Base-by-base conservation (phyloP, 2,329 filamentous ascomycete genomes). In the Arthrinium puccinioides region DNA sequence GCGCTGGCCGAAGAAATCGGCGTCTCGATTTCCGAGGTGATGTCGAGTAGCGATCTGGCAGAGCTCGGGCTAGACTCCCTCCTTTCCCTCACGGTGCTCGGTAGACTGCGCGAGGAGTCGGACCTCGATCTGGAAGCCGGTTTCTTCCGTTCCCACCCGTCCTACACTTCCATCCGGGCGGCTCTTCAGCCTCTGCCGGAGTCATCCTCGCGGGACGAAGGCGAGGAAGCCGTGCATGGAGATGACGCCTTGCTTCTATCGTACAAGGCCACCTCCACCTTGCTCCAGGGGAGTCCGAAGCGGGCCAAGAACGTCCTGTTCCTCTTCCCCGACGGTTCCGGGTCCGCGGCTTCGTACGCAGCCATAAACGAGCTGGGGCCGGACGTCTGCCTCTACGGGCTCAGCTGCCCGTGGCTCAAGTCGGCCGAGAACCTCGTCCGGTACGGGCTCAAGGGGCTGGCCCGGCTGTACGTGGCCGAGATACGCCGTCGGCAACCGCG, bases 401-500 rank as follows among this genome's bases (percentile, higher is more conserved):
- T 68, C 9, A 66, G 66, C 49, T 61, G 53, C 34, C 64, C 64
- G 5, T 67, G 51, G 46, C 50, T 63, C 48, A 56, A 51, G 24
- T 48, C 36, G 2, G 49, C 55, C 4, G 38, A 47, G 26, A 44
- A 51, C 19, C 44, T 54, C 27, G 47, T 69, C 13, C 51, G 57
- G 10, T 54, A 57, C 18, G n/a, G n/a, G n/a, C n/a, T n/a, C n/a
- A n/a, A n/a, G n/a, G n/a, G n/a, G n/a, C 44, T 68, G 5, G 57
- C 60, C 4, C 41, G 43, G 5, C 52, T 51, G 3, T 71, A 64
- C 38, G 38, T 68, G 10, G 50, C 47, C 8, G 67, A 70, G 39
- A 61, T 72, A 21, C 62, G 59, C 3, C 62, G 62, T n/a, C 59
- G 66, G 18, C 64, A 73, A 43, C 62, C 67, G 6, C 55, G 57